Conservation (phyloP, 441 rosid genomes). For the Jatropha podagrica region DNA sequence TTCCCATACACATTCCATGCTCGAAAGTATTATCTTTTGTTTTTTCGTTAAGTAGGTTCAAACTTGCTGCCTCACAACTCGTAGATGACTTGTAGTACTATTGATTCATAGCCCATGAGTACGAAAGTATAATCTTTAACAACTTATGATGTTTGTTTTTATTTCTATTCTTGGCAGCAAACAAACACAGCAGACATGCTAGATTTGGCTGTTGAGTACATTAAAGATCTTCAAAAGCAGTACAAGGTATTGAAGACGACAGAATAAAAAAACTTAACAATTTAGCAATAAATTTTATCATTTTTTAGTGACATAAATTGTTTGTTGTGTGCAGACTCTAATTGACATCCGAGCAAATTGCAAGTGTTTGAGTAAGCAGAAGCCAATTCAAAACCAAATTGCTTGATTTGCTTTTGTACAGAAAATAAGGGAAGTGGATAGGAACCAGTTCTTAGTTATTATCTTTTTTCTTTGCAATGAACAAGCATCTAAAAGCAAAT, state of each 20-base stretch:
- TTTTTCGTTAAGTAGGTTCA: too few species aligned
- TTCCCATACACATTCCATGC: background rate
- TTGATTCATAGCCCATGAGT: too few species aligned
- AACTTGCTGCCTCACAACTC: too few species aligned
- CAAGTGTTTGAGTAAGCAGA: conserved; percentile 47
- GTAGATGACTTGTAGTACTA: too few species aligned
- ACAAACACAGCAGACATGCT: conserved; percentile 54
- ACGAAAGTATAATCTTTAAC: too few species aligned
- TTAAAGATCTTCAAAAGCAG: conserved; percentile 49
- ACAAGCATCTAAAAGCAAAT: background rate
- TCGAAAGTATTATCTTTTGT: background rate
- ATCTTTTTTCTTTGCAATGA: conserved; percentile 12
- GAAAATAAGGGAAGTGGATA: conserved; percentile 22
- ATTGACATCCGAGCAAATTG: conserved; percentile 51
- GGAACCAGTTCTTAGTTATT: conserved; percentile 15
- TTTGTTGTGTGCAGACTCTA: conserved; percentile 39
- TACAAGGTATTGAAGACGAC: conserved; percentile 35
- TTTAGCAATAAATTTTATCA: background rate
- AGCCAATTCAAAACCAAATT: conserved; percentile 31
- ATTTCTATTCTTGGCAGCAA: conserved; percentile 36
- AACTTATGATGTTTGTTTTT: conserved; percentile 14
- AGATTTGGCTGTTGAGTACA: conserved; percentile 49
- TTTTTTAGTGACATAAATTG: background rate
- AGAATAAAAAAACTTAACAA: background rate
- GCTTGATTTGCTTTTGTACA: conserved; percentile 33